Conservation (phyloP, 2,329 filamentous ascomycete species). For the Trematosphaeria pertusa region DNA sequence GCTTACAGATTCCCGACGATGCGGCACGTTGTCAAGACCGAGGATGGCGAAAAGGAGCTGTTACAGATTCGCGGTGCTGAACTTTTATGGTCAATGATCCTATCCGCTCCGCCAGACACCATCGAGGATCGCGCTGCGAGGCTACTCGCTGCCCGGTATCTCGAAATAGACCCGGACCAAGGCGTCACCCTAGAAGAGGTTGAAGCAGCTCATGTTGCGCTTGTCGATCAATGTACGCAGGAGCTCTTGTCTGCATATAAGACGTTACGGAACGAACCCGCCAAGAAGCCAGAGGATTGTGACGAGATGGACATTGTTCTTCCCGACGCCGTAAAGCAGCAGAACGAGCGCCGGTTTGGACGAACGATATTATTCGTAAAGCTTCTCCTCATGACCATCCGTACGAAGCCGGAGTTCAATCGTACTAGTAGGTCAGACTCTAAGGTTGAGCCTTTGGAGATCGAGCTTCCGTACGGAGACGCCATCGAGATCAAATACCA, state of each 20-base stretch:
- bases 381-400: conserved; percentile 38
- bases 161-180: conserved; percentile 55
- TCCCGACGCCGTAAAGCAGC: conserved; percentile 33
- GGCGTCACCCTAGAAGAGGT: conserved; percentile 54
- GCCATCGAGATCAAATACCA: conserved; percentile 75
- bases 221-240: conserved; percentile 78
- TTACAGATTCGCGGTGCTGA: conserved; percentile 65
- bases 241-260: conserved; percentile 51
- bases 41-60: conserved; percentile 35
- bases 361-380: conserved; percentile 46
- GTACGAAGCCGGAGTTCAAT: conserved; percentile 41
- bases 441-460: conserved; percentile 44
- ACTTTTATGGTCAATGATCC: conserved; percentile 82
- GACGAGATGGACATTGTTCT: conserved; percentile 21
- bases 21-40: conserved; percentile 19
- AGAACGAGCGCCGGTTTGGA: conserved; percentile 34
- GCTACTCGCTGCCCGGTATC: conserved; percentile 76
- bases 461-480: conserved; percentile 66
- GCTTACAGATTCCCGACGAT: conserved; percentile 43
- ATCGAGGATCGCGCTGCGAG: conserved; percentile 74
- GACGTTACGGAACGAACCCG: conserved; percentile 15
- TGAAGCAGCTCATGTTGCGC: conserved; percentile 68
- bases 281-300: neutral
- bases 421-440: conserved; percentile 40
- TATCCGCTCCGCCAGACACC: conserved; percentile 69